Conservation (phyloP, 805 yeast species). For the Kuraishia capsulata region DNA sequence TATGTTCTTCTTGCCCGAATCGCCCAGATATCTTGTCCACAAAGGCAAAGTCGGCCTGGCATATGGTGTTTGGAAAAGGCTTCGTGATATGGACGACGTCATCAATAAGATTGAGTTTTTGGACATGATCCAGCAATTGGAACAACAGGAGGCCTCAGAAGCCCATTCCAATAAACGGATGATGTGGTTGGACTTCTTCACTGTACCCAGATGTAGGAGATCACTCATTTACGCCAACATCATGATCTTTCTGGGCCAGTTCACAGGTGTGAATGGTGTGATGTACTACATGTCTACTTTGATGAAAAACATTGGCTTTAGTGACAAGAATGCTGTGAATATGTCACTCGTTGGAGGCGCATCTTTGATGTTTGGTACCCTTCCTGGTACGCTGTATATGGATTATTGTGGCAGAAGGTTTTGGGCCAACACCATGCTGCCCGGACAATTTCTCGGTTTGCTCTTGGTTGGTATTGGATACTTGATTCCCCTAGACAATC, state of each 20-base stretch:
- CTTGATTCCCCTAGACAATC: slow-evolving; percentile 27
- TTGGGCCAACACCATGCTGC: slow-evolving; percentile 50
- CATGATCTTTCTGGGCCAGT: slow-evolving; percentile 54
- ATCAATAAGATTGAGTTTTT: slow-evolving; percentile 43
- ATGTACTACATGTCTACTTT: slow-evolving; percentile 56
- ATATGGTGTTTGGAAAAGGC: slow-evolving; percentile 43
- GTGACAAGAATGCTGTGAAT: slow-evolving; percentile 40
- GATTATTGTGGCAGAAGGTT: slow-evolving; percentile 47
- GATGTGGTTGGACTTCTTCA: slow-evolving; percentile 41
- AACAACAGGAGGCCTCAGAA: slow-evolving; percentile 32
- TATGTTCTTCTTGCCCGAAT: slow-evolving; percentile 47
- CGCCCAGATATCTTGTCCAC: slow-evolving; percentile 51
- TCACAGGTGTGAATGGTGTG: slow-evolving; percentile 61
- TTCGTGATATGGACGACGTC: slow-evolving; percentile 36
- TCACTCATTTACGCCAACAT: slow-evolving; percentile 48
- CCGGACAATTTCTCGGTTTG: slow-evolving; percentile 51
- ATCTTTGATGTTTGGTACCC: slow-evolving; percentile 49
- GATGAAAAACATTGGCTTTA: slow-evolving; percentile 47
- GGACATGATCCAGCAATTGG: slow-evolving; percentile 45
- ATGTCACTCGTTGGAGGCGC: slow-evolving; percentile 70
- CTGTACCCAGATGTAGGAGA: slow-evolving; percentile 50
- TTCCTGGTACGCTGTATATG: slow-evolving; percentile 55
- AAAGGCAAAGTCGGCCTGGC: slow-evolving; percentile 44
- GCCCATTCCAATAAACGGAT: slow-evolving; percentile 23
- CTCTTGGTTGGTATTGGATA: slow-evolving; percentile 54